These are phyloP conservation scores for Paracorniculantispora psalliotae DNA, from an alignment of 2,329 filamentous ascomycete genomes.

Conservation along the genomic window DNA sequence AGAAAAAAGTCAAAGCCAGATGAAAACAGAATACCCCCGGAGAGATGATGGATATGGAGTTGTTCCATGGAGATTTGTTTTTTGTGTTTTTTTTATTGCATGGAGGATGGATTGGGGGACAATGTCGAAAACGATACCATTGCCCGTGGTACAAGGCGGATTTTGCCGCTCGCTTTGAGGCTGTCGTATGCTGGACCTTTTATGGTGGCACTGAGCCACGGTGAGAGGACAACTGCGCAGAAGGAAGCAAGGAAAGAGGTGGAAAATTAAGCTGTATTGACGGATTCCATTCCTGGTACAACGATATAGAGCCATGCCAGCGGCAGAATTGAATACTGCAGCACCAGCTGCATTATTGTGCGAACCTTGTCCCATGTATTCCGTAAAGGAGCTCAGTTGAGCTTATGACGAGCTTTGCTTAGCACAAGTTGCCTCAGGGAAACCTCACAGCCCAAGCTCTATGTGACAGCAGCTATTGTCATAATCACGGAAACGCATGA, in stretches of 20 bases:
- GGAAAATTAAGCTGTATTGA: not conserved
- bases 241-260: not conserved
- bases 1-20: conserved; percentile 10
- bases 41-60: conserved; percentile 12
- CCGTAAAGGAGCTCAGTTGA: too few relatives aligned
- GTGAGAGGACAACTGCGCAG: not conserved
- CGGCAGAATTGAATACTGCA: not conserved
- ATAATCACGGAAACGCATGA: not conserved
- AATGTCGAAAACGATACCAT: conserved; percentile 1
- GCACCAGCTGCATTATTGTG: not conserved
- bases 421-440: too few relatives aligned
- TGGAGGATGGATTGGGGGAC: not conserved
- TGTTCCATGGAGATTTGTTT: conserved; percentile 4
- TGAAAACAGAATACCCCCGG: conserved; percentile 13
- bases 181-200: not conserved
- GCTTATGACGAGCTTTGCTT: too few relatives aligned
- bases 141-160: not conserved
- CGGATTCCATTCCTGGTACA: not conserved
- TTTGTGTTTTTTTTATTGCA: conserved; percentile 9
- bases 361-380: not conserved
- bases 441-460: too few relatives aligned
- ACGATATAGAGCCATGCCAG: not conserved
- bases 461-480: not conserved
- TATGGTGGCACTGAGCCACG: too few relatives aligned
- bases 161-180: not conserved